Evolutionary conservation across 441 rosid genomes (phyloP).

Genomic region (Gossypium trilobum): DNA sequence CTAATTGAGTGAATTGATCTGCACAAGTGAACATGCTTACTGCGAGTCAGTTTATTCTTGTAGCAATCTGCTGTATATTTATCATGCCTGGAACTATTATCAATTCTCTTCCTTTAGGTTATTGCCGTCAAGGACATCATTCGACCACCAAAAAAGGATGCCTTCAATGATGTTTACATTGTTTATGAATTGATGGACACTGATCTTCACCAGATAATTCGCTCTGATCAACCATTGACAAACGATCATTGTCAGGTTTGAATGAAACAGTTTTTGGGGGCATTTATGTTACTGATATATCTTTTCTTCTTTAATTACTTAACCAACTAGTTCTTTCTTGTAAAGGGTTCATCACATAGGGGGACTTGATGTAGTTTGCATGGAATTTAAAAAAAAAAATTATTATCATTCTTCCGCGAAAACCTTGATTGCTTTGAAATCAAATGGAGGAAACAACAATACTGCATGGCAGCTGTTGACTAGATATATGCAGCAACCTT

Average conservation of each 20-base stretch:
- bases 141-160: conserved; percentile 52
- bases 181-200: conserved; percentile 65
- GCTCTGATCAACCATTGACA: conserved; percentile 41
- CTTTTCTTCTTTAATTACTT: conserved; percentile 7
- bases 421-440: background rate
- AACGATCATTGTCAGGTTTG: conserved; percentile 66
- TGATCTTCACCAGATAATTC: conserved; percentile 66
- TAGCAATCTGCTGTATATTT: background rate
- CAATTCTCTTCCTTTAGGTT: conserved; percentile 29
- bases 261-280: background rate
- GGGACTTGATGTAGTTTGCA: background rate
- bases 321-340: background rate
- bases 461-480: background rate
- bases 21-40: background rate
- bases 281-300: background rate
- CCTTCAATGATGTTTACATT: conserved; percentile 55
- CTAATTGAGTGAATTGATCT: background rate
- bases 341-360: background rate
- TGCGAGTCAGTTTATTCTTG: background rate
- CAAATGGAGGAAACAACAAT: background rate
- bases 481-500: background rate
- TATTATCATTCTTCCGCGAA: background rate
- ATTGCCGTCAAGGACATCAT: conserved; percentile 57
- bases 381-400: background rate
- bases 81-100: background rate